Conservation (phyloP, 2,329 filamentous ascomycete genomes). For the Furcasterigmium furcatum region DNA sequence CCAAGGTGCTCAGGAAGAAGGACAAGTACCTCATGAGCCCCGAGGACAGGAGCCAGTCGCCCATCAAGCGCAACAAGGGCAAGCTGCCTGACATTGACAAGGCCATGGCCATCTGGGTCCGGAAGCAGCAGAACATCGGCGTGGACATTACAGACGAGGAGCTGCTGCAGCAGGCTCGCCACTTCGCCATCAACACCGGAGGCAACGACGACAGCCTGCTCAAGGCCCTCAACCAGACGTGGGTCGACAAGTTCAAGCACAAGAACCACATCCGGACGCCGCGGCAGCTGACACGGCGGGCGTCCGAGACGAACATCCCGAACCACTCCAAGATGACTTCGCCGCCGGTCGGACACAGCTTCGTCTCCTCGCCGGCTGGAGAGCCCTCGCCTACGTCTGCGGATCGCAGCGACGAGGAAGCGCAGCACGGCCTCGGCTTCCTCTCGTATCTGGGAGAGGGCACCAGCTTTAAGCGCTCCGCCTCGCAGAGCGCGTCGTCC, state of each 20-base stretch:
- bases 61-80: conserved; percentile 77
- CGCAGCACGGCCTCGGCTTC: conserved; percentile 57
- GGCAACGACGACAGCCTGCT: conserved; percentile 67
- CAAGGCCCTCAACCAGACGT: conserved; percentile 69
- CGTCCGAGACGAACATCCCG: conserved; percentile 68
- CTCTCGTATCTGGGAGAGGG: conserved; percentile 55
- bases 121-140: conserved; percentile 76
- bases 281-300: conserved; percentile 49
- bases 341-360: conserved; percentile 49
- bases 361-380: conserved; percentile 66
- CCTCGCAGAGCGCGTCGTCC: conserved; percentile 65
- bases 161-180: conserved; percentile 78
- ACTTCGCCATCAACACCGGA: conserved; percentile 72
- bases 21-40: conserved; percentile 82
- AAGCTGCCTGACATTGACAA: conserved; percentile 90
- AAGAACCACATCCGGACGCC: conserved; percentile 62
- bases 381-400: conserved; percentile 68
- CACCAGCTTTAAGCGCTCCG: conserved; percentile 54
- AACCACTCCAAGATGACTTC: conserved; percentile 50
- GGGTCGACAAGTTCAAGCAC: conserved; percentile 95
- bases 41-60: conserved; percentile 75
- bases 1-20: conserved; percentile 90
- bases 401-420: conserved; percentile 66
- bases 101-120: conserved; percentile 82
- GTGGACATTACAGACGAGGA: conserved; percentile 72